Conservation (phyloP, 345 rosid species). For the Melastoma malabathricum region DNA sequence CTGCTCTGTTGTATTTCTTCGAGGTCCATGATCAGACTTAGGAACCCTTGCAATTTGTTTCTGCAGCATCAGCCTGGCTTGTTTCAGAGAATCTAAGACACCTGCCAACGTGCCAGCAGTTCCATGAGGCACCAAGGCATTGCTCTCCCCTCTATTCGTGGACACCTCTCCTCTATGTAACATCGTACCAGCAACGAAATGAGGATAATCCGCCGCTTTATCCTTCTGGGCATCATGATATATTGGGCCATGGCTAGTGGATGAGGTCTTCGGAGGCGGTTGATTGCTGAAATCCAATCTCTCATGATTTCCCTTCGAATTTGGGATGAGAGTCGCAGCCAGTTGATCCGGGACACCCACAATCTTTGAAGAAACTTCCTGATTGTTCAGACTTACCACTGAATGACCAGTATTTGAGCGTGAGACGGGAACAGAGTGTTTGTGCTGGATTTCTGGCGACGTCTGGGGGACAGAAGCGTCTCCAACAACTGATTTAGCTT, state of each 20-base stretch:
- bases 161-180: too few species aligned
- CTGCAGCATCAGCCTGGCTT: conserved; percentile 55
- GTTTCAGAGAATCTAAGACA: conserved; percentile 58
- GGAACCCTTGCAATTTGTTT: conserved; percentile 36
- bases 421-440: conserved; percentile 6
- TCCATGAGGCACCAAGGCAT: conserved; percentile 37
- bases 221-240: conserved; percentile 18
- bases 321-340: too few species aligned
- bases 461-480: conserved; percentile 12
- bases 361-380: too few species aligned
- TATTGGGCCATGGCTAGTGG: conserved; percentile 11
- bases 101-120: conserved; percentile 19
- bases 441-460: conserved; percentile 16
- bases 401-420: conserved; percentile 4
- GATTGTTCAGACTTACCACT: too few species aligned
- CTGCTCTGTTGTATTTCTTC: conserved; percentile 18
- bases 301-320: too few species aligned
- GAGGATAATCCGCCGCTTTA: conserved; percentile 13
- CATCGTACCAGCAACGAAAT: too few species aligned
- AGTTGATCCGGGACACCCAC: too few species aligned
- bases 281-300: too few species aligned
- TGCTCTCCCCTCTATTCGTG: too few species aligned
- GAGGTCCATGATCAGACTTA: conserved; percentile 13
- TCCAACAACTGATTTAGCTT: conserved; percentile 19
- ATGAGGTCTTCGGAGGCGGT: conserved; percentile 8